Evolutionary conservation across 257 asterid species (phyloP), one percentile per base, ranked within the genome.

Genomic region (Anisodus acutangulus): DNA sequence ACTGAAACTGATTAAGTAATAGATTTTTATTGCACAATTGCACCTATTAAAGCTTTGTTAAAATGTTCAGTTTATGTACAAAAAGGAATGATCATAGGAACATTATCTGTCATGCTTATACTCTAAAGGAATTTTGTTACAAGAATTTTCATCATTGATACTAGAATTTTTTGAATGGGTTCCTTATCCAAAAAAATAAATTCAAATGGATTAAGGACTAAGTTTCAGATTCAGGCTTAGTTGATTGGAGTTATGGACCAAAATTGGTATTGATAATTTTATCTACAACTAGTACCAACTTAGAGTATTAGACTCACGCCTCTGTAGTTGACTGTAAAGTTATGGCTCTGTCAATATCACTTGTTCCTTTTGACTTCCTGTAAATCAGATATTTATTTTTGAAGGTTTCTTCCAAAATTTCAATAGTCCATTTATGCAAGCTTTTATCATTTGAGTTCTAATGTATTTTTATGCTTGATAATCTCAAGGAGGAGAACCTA

Each of bases 401-500:
- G 47, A 51, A 76, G 63, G 31, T 51, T 70, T 43, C 16, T 3
- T 70, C 9, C 12, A 17, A 22, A 31, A 76, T 11, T 16, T 76
- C 12, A 53, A 3, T 22, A 12, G 81, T 45, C 51, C 47, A 26
- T 53, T 78, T 53, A 13, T 51, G 16, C 5, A 3, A 78, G 82
- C 49, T 78, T 31, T 31, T 64, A 31, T 78, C 45, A 13, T 37
- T 49, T 59, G 47, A 54, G 35, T 78, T 84, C 68, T 78, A 64
- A 74, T 53, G 13, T 78, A 31, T 62, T 35, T 62, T 55, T 57
- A 53, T 63, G 53, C 69, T 57, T 86, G 63, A 85, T 85, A 80
- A 86, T 86, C 87, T 85, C 54, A 86, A 95, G 98, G 98, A 95
- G 90, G 98, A 94, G 88, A 95, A 92, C 88, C 91, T 95, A 58